A percentile compares a stretch with the other conserved stretches of the same genome.
phyloP scores from a whole-genome alignment of 139 green algal genomes.

The Zygnema cylindricum region DNA sequence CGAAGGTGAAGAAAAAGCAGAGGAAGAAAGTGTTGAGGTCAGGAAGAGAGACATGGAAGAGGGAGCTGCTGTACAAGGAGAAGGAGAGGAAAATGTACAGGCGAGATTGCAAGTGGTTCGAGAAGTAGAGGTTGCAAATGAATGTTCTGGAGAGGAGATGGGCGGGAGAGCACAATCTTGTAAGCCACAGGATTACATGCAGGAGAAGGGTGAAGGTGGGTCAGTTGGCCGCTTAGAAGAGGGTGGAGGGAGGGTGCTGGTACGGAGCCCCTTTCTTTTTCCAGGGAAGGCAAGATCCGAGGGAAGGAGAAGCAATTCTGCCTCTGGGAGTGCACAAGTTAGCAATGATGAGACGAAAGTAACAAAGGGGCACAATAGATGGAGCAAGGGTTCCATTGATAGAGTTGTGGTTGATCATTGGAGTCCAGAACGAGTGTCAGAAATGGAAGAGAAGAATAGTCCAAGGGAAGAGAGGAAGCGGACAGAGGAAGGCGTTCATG shows the following conservation, averaged over 20 bases:
- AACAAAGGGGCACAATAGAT: neutral
- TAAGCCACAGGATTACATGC: too few species aligned
- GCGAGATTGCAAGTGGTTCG: neutral
- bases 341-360: neutral
- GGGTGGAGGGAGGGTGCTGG: neutral
- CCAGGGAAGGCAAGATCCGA: neutral
- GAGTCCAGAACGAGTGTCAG: neutral
- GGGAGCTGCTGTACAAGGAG: neutral
- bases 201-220: neutral
- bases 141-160: neutral
- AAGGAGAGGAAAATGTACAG: neutral
- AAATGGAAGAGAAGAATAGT: neutral
- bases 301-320: neutral
- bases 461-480: neutral
- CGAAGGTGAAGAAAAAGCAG: neutral
- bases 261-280: constrained; percentile 10
- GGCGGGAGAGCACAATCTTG: neutral
- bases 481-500: constrained; percentile 10
- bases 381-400: neutral
- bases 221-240: neutral
- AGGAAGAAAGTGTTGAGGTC: neutral
- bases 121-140: neutral
- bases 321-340: neutral
- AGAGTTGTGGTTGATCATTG: neutral
- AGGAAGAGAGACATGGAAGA: neutral